phyloP scores from a whole-genome alignment of 1,139 yeast species.

The Lodderomyces theae region DNA sequence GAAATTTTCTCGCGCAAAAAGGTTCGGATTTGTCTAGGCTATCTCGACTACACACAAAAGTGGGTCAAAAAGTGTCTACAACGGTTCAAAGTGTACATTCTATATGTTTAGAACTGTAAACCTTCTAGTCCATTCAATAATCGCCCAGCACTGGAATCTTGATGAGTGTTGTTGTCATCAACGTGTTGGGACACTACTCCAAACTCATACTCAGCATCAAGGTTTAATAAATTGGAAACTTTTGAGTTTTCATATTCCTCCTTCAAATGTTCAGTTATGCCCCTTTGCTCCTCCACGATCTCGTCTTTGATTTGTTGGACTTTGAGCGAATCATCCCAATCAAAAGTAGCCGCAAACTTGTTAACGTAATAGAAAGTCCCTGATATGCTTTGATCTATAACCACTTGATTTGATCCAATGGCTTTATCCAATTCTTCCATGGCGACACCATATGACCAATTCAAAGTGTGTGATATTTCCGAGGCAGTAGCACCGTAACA shows the following conservation, averaged over 20 bases:
- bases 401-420: constrained; percentile 53
- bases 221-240: constrained; percentile 19
- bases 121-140: constrained; percentile 14
- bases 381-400: constrained; percentile 63
- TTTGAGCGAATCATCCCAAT: constrained; percentile 15
- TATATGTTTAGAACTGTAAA: constrained; percentile 9
- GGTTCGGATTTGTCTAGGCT: no score
- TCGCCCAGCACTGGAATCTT: not conserved
- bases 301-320: constrained; percentile 16
- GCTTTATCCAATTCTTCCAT: constrained; percentile 65
- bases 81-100: not conserved
- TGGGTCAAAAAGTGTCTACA: not conserved
- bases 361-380: constrained; percentile 51
- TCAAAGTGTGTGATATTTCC: constrained; percentile 36
- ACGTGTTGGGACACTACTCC: constrained; percentile 9
- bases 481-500: constrained; percentile 35
- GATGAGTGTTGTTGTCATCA: not conserved
- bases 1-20: not conserved
- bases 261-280: constrained; percentile 18
- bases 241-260: constrained; percentile 15
- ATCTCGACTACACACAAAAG: not conserved
- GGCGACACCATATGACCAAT: constrained; percentile 70
- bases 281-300: constrained; percentile 21
- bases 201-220: constrained; percentile 21
- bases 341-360: constrained; percentile 19